These are phyloP conservation scores for Phytomonas francai DNA, from an alignment of 208 protist genomes.

Conservation along the genomic window DNA sequence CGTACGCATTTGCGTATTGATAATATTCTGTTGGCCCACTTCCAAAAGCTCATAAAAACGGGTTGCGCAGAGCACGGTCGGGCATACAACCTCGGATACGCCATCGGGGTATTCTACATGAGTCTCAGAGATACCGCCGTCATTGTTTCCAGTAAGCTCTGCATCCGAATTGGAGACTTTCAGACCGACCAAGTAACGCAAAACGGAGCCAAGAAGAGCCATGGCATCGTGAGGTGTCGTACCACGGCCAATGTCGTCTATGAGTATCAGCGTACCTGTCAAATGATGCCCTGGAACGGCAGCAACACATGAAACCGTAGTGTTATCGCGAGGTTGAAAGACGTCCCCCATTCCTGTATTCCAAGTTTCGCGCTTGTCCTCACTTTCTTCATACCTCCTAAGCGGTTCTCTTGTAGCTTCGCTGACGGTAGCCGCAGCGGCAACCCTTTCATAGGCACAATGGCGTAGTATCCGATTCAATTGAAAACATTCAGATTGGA, in stretches of 20 bases:
- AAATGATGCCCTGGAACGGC: neutral
- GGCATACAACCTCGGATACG: neutral
- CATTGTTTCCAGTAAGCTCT: neutral
- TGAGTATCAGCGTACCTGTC: conserved; percentile 53
- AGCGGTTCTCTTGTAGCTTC: neutral
- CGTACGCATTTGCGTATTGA: neutral
- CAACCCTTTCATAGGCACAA: conserved; percentile 18
- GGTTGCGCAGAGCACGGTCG: conserved; percentile 41
- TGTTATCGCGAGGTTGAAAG: neutral
- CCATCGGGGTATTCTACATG: neutral
- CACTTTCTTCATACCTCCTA: neutral
- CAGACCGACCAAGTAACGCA: conserved; percentile 34
- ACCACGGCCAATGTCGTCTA: conserved; percentile 95
- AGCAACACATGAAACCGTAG: neutral
- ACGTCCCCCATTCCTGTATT: neutral
- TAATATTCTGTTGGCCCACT: neutral
- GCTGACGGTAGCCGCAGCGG: neutral
- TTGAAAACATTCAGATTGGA: conserved; percentile 54
- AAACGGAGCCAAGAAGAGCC: conserved; percentile 61
- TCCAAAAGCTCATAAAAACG: conserved; percentile 63
- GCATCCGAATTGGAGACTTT: neutral
- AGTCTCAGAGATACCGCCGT: neutral
- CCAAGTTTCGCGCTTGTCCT: neutral
- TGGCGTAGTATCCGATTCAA: conserved; percentile 58
- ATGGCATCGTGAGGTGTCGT: conserved; percentile 81